These are phyloP conservation scores for Xylariaceae sp. DNA, from an alignment of 2,329 filamentous ascomycete genomes.

Conservation along the genomic window DNA sequence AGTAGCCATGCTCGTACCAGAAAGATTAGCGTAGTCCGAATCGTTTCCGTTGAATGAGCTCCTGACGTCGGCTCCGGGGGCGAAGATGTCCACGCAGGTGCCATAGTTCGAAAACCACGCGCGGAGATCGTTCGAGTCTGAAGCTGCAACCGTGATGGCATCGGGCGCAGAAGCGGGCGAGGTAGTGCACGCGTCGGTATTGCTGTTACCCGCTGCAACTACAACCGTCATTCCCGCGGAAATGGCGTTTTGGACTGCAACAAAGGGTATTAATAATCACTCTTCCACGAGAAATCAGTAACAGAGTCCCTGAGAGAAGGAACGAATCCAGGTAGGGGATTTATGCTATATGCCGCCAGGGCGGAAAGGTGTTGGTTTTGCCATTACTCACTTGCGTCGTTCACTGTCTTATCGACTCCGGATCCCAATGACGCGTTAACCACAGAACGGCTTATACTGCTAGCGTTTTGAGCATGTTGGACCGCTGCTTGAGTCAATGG, in stretches of 20 bases:
- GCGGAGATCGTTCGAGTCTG: conserved; percentile 32
- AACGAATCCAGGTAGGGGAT: too few relatives aligned
- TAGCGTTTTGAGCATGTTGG: conserved; percentile 32
- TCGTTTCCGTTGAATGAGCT: conserved; percentile 33
- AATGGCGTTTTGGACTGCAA: conserved; percentile 28
- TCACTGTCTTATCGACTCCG: conserved; percentile 23
- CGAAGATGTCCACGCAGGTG: conserved; percentile 35
- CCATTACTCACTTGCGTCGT: too few relatives aligned
- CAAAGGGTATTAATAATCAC: too few relatives aligned
- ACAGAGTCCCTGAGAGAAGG: too few relatives aligned
- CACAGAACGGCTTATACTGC: conserved; percentile 32
- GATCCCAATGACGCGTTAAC: conserved; percentile 39
- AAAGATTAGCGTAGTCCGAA: conserved; percentile 24
- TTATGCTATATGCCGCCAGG: too few relatives aligned
- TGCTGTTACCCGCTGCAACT: conserved; percentile 37
- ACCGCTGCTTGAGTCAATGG: conserved; percentile 31
- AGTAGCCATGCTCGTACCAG: conserved; percentile 38
- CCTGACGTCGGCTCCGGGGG: conserved; percentile 34
- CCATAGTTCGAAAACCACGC: conserved; percentile 35
- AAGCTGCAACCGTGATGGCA: conserved; percentile 36
- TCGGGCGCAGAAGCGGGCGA: conserved; percentile 34
- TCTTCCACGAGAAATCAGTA: too few relatives aligned
- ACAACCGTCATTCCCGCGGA: conserved; percentile 36
- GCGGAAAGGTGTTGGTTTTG: too few relatives aligned
- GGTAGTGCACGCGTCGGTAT: conserved; percentile 31